phyloP scores from a whole-genome alignment of 75 land plant genomes.

The Sequoiadendron giganteum region DNA sequence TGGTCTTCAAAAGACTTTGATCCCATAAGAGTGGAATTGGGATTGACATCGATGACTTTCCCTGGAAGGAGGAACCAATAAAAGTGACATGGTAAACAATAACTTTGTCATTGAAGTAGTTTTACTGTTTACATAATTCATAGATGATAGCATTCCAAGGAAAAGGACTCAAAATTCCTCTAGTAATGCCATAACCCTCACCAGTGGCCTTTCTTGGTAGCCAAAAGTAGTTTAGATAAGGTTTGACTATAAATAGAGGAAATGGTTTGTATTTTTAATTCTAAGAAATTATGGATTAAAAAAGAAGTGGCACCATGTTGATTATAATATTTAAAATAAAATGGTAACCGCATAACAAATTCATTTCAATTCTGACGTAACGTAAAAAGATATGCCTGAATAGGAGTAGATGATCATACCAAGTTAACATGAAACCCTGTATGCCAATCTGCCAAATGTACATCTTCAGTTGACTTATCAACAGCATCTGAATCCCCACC shows the following conservation, averaged over 20 bases:
- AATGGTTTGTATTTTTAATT: background rate
- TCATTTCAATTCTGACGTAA: background rate
- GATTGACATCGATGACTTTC: background rate
- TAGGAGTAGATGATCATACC: constrained; percentile 34
- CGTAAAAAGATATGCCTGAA: background rate
- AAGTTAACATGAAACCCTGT: constrained; percentile 68
- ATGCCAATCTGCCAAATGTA: constrained; percentile 88
- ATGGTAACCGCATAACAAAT: background rate
- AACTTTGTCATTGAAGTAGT: background rate
- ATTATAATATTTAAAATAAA: background rate
- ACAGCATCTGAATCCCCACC: constrained; percentile 31
- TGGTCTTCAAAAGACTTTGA: background rate
- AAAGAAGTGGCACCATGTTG: background rate
- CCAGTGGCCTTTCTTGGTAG: background rate
- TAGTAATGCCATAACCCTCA: background rate
- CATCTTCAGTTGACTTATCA: constrained; percentile 55
- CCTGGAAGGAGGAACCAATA: background rate
- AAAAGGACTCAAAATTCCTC: background rate
- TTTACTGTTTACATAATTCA: background rate
- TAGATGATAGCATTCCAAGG: background rate
- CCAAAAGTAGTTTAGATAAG: background rate
- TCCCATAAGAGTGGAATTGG: background rate
- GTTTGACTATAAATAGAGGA: background rate
- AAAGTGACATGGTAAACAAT: background rate
- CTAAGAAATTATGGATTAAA: background rate